These are phyloP conservation scores for Fusarium sp. DNA, from an alignment of 2,329 filamentous ascomycete genomes.

Conservation along the genomic window DNA sequence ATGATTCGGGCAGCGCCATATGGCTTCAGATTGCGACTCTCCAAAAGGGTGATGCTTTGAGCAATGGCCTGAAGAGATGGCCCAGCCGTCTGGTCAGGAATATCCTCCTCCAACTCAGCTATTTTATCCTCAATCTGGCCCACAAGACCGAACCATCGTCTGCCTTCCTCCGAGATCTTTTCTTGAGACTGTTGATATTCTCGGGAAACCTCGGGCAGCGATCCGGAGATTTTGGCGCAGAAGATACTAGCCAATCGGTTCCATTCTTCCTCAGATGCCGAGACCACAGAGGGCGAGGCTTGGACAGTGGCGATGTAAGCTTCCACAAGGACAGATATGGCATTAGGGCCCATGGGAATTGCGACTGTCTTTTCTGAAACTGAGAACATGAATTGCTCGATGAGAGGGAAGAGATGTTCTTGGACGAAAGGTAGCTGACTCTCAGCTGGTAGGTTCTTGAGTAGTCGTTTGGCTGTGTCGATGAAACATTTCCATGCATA, in stretches of 20 bases:
- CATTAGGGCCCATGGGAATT: slow-evolving; percentile 53
- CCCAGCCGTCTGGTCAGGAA: slow-evolving; percentile 49
- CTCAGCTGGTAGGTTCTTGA: slow-evolving; percentile 59
- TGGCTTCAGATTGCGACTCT: slow-evolving; percentile 67
- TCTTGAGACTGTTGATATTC: slow-evolving; percentile 81
- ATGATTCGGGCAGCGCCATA: slow-evolving; percentile 67
- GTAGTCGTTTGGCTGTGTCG: slow-evolving; percentile 68
- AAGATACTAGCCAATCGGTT: slow-evolving; percentile 70
- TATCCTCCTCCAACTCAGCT: slow-evolving; percentile 20
- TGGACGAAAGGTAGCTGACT: slow-evolving; percentile 62
- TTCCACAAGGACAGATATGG: slow-evolving; percentile 59
- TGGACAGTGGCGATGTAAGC: slow-evolving; percentile 62
- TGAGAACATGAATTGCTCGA: slow-evolving; percentile 67
- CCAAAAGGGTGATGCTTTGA: slow-evolving; percentile 59
- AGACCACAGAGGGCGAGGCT: slow-evolving; percentile 58
- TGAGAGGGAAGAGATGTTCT: slow-evolving; percentile 66
- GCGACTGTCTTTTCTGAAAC: slow-evolving; percentile 54
- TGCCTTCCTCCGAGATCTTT: slow-evolving; percentile 73
- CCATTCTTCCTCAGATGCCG: slow-evolving; percentile 72
- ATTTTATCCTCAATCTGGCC: slow-evolving; percentile 59
- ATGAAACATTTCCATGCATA: slow-evolving; percentile 84
- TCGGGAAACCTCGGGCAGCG: slow-evolving; percentile 84
- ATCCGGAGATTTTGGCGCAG: slow-evolving; percentile 76
- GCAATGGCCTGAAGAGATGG: slow-evolving; percentile 52
- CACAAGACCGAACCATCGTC: slow-evolving; percentile 74